phyloP scores from a whole-genome alignment of 2,329 filamentous ascomycete species.

The Onygena corvina region DNA sequence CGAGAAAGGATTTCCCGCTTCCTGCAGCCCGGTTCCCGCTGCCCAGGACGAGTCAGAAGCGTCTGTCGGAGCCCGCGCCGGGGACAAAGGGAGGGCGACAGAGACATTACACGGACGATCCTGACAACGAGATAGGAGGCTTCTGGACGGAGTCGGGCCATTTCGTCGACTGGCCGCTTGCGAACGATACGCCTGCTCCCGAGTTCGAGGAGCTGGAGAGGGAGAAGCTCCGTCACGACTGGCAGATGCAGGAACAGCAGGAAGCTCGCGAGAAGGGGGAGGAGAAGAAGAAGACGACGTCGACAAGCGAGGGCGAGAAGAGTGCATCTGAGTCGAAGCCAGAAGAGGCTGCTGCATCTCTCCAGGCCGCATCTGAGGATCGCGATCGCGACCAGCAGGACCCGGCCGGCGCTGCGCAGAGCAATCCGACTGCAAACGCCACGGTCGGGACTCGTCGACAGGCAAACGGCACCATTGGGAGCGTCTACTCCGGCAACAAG shows the following conservation, averaged over 20 bases:
- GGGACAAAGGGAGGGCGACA: constrained; percentile 14
- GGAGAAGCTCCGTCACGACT: neutral
- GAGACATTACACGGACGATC: constrained; percentile 13
- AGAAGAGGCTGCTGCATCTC: neutral
- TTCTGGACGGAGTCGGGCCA: constrained; percentile 8
- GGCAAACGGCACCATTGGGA: constrained; percentile 53
- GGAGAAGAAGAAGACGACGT: neutral
- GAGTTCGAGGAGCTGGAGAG: neutral
- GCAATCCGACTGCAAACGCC: constrained; percentile 12
- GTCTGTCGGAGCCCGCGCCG: constrained; percentile 11
- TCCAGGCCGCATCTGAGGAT: neutral
- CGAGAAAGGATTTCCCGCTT: constrained; percentile 13
- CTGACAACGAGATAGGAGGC: constrained; percentile 7
- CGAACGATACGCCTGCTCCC: constrained; percentile 22
- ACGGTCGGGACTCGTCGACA: constrained; percentile 46
- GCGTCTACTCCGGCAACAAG: constrained; percentile 56
- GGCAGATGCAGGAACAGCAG: neutral
- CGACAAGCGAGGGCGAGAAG: neutral
- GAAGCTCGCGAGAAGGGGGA: neutral
- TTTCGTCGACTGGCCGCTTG: constrained; percentile 18
- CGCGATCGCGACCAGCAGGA: neutral
- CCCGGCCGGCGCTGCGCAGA: neutral
- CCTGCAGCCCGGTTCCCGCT: constrained; percentile 12
- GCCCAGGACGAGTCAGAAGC: constrained; percentile 10
- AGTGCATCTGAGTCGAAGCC: neutral